Evolutionary conservation across 1,139 yeast genomes (phyloP), one percentile per base, ranked within the genome.

Genomic region (Pichia sp.): DNA sequence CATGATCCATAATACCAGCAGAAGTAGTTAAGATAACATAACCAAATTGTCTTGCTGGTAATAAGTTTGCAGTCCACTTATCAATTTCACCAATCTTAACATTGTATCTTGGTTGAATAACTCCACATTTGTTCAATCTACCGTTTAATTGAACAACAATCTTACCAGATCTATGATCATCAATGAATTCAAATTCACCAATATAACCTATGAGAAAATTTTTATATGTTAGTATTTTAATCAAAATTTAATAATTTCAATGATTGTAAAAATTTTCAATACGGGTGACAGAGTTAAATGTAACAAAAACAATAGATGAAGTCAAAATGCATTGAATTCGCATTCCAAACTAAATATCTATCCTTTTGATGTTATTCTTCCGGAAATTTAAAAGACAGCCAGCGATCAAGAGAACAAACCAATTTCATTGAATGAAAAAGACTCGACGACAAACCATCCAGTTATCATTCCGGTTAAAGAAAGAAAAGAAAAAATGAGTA

Each of bases 1-100:
- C 98, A 75, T 91, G 98, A 77, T 91, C 97, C 96, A 91, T 88
- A 61, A 91, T 91, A 73, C 98, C 98, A 61, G 97, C 96, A 61
- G 98, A 91, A 60, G 98, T 91, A 69, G 98, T 89, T 66, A 89
- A 79, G 68, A 89, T 84, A 64, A 89, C 89, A 74, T 74, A 88
- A 74, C 97, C 97, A 64, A 89, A 89, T 72, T 89, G 97, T 83
- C 97, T 86, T 54, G 97, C 95, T 64, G 97, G 97, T 66, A 89
- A 77, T 67, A 89, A 80, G 79, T 86, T 88, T 68, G 80, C 95
- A 60, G 95, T 88, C 97, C 97, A 89, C 74, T 85, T 86, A 74
- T 89, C 97, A 61, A 89, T 81, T 64, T 89, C 97, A 63, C 69
- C 79, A 54, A 89, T 80, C 72, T 86, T 84, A 63, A 89, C 91